Evolutionary conservation across 495 filamentous ascomycete species (phyloP).

Genomic region (Venustampulla echinocandica): DNA sequence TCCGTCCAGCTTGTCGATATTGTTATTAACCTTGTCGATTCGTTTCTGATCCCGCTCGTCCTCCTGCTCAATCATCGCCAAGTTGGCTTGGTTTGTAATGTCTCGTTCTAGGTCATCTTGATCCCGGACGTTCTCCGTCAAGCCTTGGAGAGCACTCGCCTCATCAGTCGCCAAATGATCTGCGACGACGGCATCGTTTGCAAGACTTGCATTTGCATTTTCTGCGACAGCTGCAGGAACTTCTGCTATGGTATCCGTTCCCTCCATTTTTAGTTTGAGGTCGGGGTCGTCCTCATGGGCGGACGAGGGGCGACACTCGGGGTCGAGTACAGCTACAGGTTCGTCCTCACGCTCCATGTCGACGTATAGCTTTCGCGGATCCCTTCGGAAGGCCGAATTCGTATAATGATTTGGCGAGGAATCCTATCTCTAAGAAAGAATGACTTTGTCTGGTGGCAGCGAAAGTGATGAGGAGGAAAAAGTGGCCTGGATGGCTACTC

Average conservation of each 20-base stretch:
- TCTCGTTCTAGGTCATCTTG: slow-evolving; percentile 81
- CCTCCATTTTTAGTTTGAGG: slow-evolving; percentile 1
- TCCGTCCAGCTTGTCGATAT: slow-evolving; percentile 44
- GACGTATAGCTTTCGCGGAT: no score
- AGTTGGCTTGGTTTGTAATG: slow-evolving; percentile 63
- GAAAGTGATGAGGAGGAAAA: no score
- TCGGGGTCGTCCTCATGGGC: neutral
- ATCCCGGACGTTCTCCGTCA: slow-evolving; percentile 68
- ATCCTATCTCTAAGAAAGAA: no score
- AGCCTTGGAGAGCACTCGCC: slow-evolving; percentile 49
- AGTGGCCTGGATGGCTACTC: no score
- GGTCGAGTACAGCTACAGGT: no score
- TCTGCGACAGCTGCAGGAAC: slow-evolving; percentile 14
- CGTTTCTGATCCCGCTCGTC: slow-evolving; percentile 82
- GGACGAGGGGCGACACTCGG: neutral
- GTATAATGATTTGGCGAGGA: no score
- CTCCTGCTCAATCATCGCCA: slow-evolving; percentile 68
- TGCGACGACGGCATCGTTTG: slow-evolving; percentile 1
- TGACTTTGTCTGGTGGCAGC: no score
- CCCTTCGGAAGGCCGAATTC: no score
- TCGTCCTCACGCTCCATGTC: no score
- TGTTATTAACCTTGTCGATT: slow-evolving; percentile 62
- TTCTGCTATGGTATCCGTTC: slow-evolving; percentile 15
- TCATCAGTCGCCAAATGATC: slow-evolving; percentile 12
- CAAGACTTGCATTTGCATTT: slow-evolving; percentile 13